A percentile compares a stretch with the other conserved stretches of the same genome.
phyloP scores from a whole-genome alignment of 768 basidiomycete genomes.

The Tubosaeta sp. region DNA sequence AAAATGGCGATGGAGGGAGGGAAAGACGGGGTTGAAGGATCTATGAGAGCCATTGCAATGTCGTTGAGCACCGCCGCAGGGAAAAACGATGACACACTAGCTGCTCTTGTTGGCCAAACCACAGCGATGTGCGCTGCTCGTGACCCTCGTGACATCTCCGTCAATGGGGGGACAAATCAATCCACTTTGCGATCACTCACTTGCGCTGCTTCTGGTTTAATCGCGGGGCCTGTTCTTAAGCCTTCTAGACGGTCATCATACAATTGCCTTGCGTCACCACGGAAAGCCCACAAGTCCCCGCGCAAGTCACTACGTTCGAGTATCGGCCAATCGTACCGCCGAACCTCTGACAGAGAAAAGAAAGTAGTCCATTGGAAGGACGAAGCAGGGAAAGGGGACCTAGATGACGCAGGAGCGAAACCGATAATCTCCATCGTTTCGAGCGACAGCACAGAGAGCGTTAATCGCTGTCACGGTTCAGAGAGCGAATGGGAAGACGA shows the following conservation, averaged over 20 bases:
- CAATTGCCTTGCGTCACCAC: conserved; percentile 40
- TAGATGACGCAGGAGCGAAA: conserved; percentile 57
- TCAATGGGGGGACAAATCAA: conserved; percentile 53
- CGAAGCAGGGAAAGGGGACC: conserved; percentile 76
- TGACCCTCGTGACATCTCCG: conserved; percentile 29
- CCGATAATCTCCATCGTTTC: conserved; percentile 28
- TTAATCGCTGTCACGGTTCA: conserved; percentile 42
- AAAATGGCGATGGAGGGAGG: conserved; percentile 35
- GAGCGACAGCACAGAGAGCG: conserved; percentile 34
- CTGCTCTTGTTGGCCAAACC: conserved; percentile 61
- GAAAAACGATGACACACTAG: conserved; percentile 68
- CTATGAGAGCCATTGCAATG: conserved; percentile 45
- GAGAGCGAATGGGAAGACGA: conserved; percentile 93
- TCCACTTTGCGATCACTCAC: conserved; percentile 38
- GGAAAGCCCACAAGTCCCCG: conserved; percentile 54
- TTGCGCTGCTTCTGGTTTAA: conserved; percentile 46
- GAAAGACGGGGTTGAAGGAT: conserved; percentile 35
- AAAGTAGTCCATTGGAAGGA: conserved; percentile 88
- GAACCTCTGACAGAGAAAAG: conserved; percentile 60
- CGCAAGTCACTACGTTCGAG: conserved; percentile 72
- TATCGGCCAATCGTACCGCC: conserved; percentile 55
- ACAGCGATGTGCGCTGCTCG: conserved; percentile 54
- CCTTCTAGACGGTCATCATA: conserved; percentile 43
- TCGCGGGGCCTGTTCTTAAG: conserved; percentile 39
- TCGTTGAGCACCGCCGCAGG: conserved; percentile 54